Evolutionary conservation across 306 rosid genomes (phyloP), one percentile per base, ranked within the genome.

Genomic region (Dicorynia guianensis): DNA sequence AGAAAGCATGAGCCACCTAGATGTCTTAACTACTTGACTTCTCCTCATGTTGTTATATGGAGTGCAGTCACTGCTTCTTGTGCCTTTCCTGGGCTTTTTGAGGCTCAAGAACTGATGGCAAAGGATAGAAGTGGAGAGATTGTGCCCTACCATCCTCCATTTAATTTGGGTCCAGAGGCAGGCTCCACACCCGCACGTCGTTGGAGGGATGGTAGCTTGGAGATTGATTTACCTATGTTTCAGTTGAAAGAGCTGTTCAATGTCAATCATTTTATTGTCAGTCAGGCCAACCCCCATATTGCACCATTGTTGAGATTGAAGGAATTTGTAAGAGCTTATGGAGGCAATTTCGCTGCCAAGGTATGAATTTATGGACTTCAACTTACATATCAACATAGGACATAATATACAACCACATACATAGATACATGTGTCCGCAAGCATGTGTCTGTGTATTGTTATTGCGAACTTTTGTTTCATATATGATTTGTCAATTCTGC

Each of bases 31-130:
- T 95, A 95, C 87, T 77, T 95, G 87, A 95, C 98, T 15, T 95
- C 98, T 17, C 98, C 98, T 40, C 96, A 95, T 77, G 98, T 95
- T 84, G 97, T 95, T 59, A 92, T 95, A 88, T 95, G 98, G 98
- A 95, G 98, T 79, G 98, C 98, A 38, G 98, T 95, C 69, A 95
- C 96, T 1, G 98, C 98, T 72, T 95, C 98, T 62, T 95, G 98
- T 60, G 98, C 98, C 56, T 95, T 95, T 74, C 98, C 97, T 55
- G 98, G 96, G 52, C 98, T 95, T 71, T 95, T 92, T 46, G 98
- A 95, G 92, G 98, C 97, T 25, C 97, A 95, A 82, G 98, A 95
- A 79, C 81, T 95, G 69, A 95, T 95, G 98, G 98, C 98, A 35
- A 95, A 95, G 89, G 87, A 95, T 84, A 87, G 98, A 81, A 90